A percentile compares a stretch with the other conserved stretches of the same genome.
These are phyloP conservation scores for Ceratocystis alfenasii DNA, from an alignment of 2,329 filamentous ascomycete genomes.

Conservation along the genomic window DNA sequence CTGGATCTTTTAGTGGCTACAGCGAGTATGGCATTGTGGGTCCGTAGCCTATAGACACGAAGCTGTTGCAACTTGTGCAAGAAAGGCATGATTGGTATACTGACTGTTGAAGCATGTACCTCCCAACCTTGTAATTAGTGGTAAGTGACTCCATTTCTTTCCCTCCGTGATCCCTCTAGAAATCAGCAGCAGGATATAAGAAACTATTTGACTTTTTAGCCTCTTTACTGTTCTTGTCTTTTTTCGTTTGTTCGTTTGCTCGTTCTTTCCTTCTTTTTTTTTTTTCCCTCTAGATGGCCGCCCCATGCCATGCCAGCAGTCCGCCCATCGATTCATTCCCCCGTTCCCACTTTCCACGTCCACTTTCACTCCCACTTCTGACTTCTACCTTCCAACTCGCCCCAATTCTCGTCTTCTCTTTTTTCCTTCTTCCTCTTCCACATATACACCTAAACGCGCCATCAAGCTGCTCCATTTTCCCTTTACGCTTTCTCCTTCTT, in stretches of 20 bases:
- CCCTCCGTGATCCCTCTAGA: conserved; percentile 17
- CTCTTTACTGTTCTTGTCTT: conserved; percentile 16
- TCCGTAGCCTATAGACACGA: too few species aligned
- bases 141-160: neutral
- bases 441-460: conserved; percentile 4
- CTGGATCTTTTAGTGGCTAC: too few species aligned
- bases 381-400: neutral
- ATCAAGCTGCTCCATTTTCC: neutral
- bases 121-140: too few species aligned
- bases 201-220: neutral
- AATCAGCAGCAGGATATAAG: neutral
- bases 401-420: neutral
- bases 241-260: neutral
- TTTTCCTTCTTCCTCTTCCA: neutral
- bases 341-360: conserved; percentile 11
- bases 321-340: neutral
- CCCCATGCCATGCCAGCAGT: neutral
- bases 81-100: too few species aligned
- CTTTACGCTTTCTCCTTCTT: neutral
- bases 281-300: conserved; percentile 10
- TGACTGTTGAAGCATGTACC: too few species aligned
- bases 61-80: too few species aligned
- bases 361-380: conserved; percentile 5
- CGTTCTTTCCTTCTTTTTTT: conserved; percentile 11
- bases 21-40: too few species aligned